Conservation (phyloP, 352 stramenopile species). For the Globisporangium cystogenes region DNA sequence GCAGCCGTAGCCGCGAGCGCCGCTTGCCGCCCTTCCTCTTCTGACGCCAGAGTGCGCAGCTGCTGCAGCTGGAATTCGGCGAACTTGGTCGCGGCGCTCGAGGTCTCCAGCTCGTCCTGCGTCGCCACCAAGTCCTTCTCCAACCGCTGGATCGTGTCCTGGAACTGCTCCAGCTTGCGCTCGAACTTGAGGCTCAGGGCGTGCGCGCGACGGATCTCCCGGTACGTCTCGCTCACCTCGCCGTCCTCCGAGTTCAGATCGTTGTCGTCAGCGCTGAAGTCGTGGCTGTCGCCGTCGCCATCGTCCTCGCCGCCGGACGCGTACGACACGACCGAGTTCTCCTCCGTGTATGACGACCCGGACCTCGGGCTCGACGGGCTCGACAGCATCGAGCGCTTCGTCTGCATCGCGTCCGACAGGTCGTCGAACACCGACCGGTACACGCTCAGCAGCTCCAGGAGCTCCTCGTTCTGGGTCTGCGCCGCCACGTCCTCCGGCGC, state of each 20-base stretch:
- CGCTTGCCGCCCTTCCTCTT: slow-evolving; percentile 41
- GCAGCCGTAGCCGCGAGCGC: slow-evolving; percentile 18
- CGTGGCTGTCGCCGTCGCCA: slow-evolving; percentile 23
- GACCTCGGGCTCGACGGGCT: slow-evolving; percentile 45
- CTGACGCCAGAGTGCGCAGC: slow-evolving; percentile 41
- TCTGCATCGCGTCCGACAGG: slow-evolving; percentile 44
- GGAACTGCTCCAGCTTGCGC: slow-evolving; percentile 60
- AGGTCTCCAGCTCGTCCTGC: slow-evolving; percentile 78
- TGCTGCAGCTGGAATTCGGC: slow-evolving; percentile 78
- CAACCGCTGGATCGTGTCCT: slow-evolving; percentile 64
- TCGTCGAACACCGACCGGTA: slow-evolving; percentile 68
- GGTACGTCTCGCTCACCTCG: slow-evolving; percentile 26
- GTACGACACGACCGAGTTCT: slow-evolving; percentile 53
- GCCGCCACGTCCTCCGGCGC: slow-evolving; percentile 4
- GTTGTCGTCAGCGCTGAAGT: slow-evolving; percentile 31
- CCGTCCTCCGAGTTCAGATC: slow-evolving; percentile 31
- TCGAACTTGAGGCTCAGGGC: slow-evolving; percentile 53
- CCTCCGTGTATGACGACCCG: slow-evolving; percentile 58
- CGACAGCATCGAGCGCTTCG: slow-evolving; percentile 41
- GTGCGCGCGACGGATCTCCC: slow-evolving; percentile 62
- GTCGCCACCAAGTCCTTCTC: slow-evolving; percentile 55
- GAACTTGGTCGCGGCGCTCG: slow-evolving; percentile 70
- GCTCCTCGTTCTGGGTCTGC: slow-evolving; percentile 28
- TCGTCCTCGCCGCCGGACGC: slow-evolving; percentile 29
- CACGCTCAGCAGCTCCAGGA: slow-evolving; percentile 56